Conservation (phyloP, 176 grass and related monocot genomes). For the Olyra latifolia region DNA sequence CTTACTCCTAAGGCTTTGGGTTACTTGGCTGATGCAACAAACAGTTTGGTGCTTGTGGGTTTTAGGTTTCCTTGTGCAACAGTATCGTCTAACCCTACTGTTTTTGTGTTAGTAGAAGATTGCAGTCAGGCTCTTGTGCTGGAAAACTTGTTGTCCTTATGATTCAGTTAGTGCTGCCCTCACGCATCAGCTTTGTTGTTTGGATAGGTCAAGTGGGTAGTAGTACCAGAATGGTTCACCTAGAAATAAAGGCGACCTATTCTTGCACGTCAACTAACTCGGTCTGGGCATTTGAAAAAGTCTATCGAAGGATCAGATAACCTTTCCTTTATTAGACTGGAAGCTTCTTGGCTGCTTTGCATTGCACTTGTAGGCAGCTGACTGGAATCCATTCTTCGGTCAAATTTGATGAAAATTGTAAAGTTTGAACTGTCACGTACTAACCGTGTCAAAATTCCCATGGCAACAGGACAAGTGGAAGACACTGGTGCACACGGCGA, state of each 20-base stretch:
- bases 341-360: conserved; percentile 51
- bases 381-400: conserved; percentile 40
- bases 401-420: conserved; percentile 43
- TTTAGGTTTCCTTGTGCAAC: conserved; percentile 38
- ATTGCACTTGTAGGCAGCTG: conserved; percentile 19
- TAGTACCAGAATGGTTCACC: conserved; percentile 45
- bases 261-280: conserved; percentile 62
- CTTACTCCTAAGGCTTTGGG: not conserved
- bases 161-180: conserved; percentile 48
- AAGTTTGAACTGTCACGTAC: conserved; percentile 46
- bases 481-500: conserved; percentile 96
- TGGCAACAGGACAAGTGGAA: conserved; percentile 98
- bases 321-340: conserved; percentile 46
- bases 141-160: conserved; percentile 33
- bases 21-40: conserved; percentile 34
- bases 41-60: conserved; percentile 41
- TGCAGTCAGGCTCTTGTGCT: conserved; percentile 11
- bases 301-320: conserved; percentile 37
- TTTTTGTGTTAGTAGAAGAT: conserved; percentile 37
- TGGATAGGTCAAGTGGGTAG: conserved; percentile 36
- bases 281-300: conserved; percentile 40
- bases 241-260: conserved; percentile 53
- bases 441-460: conserved; percentile 57
- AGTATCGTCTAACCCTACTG: conserved; percentile 14
- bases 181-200: conserved; percentile 51